Evolutionary conservation across 2,329 filamentous ascomycete genomes (phyloP).

Genomic region (Penicillium thymicola): DNA sequence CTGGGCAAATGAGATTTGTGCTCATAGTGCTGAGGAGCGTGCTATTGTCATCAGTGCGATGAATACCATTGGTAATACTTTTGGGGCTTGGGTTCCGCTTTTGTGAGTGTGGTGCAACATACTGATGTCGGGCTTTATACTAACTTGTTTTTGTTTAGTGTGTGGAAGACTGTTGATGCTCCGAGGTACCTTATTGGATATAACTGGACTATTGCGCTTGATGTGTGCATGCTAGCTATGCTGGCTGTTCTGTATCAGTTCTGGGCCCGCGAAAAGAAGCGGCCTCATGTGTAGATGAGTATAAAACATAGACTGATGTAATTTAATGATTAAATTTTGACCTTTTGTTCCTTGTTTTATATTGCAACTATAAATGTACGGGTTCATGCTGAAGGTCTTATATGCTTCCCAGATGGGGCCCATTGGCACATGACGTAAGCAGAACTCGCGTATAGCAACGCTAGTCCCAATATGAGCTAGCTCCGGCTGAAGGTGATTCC

Average conservation of each 20-base stretch:
- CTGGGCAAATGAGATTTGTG: constrained; percentile 26
- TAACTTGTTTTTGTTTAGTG: constrained; percentile 7
- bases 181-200: constrained; percentile 30
- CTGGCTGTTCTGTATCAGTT: constrained; percentile 17
- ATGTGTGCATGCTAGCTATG: constrained; percentile 28
- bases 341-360: no score
- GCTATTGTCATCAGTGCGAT: constrained; percentile 24
- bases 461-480: constrained; percentile 14
- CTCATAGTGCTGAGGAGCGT: constrained; percentile 33
- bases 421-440: neutral
- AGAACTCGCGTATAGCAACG: neutral
- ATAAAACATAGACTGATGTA: no score
- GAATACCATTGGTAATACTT: constrained; percentile 34
- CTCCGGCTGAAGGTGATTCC: constrained; percentile 31
- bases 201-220: constrained; percentile 28
- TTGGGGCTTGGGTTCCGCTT: constrained; percentile 29
- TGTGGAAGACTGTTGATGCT: constrained; percentile 30
- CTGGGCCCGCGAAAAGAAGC: constrained; percentile 17
- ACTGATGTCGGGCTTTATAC: neutral
- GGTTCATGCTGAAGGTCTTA: neutral
- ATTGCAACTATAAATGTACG: neutral
- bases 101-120: constrained; percentile 15
- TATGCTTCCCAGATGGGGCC: neutral
- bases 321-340: no score
- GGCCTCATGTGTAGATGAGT: neutral